Conservation (phyloP, 257 asterid species). For the Capsicum chinense region DNA sequence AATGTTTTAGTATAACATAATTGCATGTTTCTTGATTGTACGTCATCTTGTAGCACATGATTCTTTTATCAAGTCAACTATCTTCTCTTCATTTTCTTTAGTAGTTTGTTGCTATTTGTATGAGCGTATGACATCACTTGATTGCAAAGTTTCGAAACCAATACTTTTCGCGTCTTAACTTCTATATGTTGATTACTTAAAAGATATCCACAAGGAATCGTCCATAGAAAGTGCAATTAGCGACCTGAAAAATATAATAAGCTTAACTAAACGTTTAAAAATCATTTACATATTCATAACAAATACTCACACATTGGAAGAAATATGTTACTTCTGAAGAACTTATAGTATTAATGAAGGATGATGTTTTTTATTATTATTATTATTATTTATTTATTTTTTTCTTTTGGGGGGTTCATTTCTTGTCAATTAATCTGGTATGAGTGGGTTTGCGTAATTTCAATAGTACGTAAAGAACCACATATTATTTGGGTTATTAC, state of each 20-base stretch:
- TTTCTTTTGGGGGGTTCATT: neutral
- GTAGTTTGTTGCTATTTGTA: neutral
- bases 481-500: neutral
- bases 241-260: neutral
- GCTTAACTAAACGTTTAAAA: neutral
- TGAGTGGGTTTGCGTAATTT: neutral
- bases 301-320: neutral
- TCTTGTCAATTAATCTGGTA: neutral
- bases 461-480: conserved; percentile 16
- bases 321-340: neutral
- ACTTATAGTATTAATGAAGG: neutral
- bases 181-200: neutral
- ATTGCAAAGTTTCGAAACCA: neutral
- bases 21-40: conserved; percentile 5
- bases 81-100: neutral
- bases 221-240: neutral
- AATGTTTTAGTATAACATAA: neutral
- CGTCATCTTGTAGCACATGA: conserved; percentile 8
- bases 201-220: neutral
- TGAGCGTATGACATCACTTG: conserved; percentile 19
- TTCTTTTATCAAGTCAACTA: conserved; percentile 20
- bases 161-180: neutral
- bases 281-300: neutral
- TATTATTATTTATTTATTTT: no score
- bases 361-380: neutral